Conservation (phyloP, 306 rosid species). For the Pyrus pyrifolia region DNA sequence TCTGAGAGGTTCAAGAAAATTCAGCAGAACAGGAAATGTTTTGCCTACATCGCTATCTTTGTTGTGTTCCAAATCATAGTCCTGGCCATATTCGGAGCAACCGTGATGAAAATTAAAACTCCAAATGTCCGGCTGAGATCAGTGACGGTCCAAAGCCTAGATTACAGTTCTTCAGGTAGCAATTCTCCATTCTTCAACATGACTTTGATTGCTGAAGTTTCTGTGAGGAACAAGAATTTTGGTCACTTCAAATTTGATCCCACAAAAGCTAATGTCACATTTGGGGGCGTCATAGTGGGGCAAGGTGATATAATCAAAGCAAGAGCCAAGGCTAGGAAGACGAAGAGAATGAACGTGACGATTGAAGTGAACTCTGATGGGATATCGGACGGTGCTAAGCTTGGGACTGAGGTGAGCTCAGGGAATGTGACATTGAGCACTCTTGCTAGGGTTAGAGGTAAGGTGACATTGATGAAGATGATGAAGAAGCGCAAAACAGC, state of each 20-base stretch:
- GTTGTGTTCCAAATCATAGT: conserved; percentile 10
- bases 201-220: conserved; percentile 11
- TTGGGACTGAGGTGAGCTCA: neutral
- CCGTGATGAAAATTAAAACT: conserved; percentile 11
- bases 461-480: conserved; percentile 11
- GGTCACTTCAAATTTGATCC: conserved; percentile 18
- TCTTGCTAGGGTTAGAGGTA: conserved; percentile 12
- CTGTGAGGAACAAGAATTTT: conserved; percentile 20
- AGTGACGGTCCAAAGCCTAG: neutral
- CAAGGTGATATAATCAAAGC: neutral
- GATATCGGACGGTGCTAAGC: neutral
- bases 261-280: neutral
- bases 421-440: conserved; percentile 3
- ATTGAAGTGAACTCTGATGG: neutral
- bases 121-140: conserved; percentile 8
- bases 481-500: conserved; percentile 26
- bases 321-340: neutral
- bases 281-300: neutral
- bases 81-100: neutral
- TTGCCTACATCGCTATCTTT: conserved; percentile 1
- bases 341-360: conserved; percentile 16
- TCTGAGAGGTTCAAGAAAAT: conserved; percentile 14
- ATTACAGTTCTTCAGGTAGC: neutral
- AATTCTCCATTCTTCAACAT: neutral
- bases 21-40: conserved; percentile 14